Percentiles rank a stretch among this genome's conserved stretches.
Conservation (phyloP, 2,329 filamentous ascomycete genomes). For the Botrytis aclada region DNA sequence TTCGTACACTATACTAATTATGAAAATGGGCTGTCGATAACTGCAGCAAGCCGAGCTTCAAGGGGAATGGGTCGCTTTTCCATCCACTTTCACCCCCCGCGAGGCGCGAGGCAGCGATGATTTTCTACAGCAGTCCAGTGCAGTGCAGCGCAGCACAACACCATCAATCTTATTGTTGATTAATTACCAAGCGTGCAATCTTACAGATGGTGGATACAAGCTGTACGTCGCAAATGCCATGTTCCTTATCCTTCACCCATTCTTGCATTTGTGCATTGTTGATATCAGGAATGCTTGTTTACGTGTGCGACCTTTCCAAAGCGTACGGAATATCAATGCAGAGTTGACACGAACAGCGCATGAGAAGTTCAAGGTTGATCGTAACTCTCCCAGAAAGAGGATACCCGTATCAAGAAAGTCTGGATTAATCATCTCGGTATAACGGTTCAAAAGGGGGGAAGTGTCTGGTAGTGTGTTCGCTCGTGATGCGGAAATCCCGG, state of each 20-base stretch:
- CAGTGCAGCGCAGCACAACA: not conserved
- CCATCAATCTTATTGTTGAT: not conserved
- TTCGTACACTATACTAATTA: not conserved
- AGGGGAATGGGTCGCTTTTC: not conserved
- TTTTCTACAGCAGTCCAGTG: not conserved
- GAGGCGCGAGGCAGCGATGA: conserved; percentile 9
- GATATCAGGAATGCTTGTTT: not conserved
- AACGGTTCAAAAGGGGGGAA: not conserved
- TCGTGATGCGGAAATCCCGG: not conserved
- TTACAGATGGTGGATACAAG: not conserved
- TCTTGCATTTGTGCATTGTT: not conserved
- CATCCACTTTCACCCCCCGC: not conserved
- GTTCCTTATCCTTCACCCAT: not conserved
- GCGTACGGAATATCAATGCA: not conserved
- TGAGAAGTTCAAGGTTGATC: not conserved
- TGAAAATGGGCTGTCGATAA: not conserved
- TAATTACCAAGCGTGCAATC: not conserved
- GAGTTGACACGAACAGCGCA: conserved; percentile 5
- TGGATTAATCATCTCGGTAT: not conserved
- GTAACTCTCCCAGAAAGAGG: not conserved
- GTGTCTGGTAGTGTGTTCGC: not conserved
- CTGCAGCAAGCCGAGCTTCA: conserved; percentile 2
- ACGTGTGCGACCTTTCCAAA: not conserved
- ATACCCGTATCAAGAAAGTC: not conserved
- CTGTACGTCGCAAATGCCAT: not conserved